A percentile compares a stretch with the other conserved stretches of the same genome.
Evolutionary conservation across 164 flowering plant genomes (phyloP).

Genomic region (Chimonanthus salicifolius): DNA sequence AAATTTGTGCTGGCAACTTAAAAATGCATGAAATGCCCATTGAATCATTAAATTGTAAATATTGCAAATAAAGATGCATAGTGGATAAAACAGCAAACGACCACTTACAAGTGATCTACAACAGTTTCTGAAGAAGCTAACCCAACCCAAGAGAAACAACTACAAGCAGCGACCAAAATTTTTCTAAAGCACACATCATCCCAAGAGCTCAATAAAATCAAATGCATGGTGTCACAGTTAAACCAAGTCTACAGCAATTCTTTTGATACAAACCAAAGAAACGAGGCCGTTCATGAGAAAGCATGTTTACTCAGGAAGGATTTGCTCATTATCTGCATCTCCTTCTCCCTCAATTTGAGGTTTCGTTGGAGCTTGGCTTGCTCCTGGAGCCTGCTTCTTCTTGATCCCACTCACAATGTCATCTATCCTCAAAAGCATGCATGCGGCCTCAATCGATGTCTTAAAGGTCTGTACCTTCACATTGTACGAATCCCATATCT

Average conservation of each 20-base stretch:
- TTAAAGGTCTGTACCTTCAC: conserved; percentile 96
- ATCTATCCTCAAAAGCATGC: conserved; percentile 96
- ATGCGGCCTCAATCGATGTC: conserved; percentile 98
- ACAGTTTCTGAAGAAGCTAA: neutral
- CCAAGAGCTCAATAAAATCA: neutral
- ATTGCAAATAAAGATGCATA: too few relatives aligned
- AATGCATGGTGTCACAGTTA: neutral
- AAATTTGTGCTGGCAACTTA: too few relatives aligned
- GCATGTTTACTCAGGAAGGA: conserved; percentile 57
- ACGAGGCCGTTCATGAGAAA: neutral
- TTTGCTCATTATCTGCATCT: conserved; percentile 83
- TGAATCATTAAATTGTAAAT: too few relatives aligned
- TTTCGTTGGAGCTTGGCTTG: conserved; percentile 50
- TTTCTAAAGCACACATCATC: neutral
- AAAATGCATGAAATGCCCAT: too few relatives aligned
- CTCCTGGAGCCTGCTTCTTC: conserved; percentile 86
- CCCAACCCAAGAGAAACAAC: neutral
- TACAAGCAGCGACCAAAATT: neutral
- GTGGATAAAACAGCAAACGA: too few relatives aligned
- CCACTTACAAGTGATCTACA: neutral
- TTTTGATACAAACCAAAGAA: too few relatives aligned
- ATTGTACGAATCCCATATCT: conserved; percentile 97
- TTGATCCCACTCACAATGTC: conserved; percentile 97
- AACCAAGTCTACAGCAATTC: neutral
- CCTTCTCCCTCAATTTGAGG: conserved; percentile 73